Evolutionary conservation across 192 early-diverging fungal species (phyloP), one percentile per base, ranked within the genome.

Genomic region (Nowakowskiella sp.): DNA sequence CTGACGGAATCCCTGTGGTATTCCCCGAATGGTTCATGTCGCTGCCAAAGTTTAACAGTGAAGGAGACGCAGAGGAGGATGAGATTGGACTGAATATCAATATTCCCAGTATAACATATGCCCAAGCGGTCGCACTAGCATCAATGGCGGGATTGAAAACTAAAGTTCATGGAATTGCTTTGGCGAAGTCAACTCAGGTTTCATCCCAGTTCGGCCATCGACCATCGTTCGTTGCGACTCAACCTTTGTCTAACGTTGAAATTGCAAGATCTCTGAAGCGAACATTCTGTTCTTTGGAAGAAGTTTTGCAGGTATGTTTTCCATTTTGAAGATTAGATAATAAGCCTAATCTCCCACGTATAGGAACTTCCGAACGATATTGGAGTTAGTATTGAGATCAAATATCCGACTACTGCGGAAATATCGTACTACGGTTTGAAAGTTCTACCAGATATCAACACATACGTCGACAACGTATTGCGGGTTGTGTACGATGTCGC

Each of bases 381-480:
- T 27, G 94, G 94, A 19, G 60, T 96, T 9, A 84, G 85, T 65
- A 69, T 99, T 32, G 87, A 92, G 44, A 67, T 99, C 9, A 83
- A 90, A 59, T 94, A 96, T 62, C 91, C 87, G 47, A 87, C 91
- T 4, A 60, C 70, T 2, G 62, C 71, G 19, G 84, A 88, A 64
- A 60, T 67, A 22, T 58, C 67, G 3, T 30, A 62, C 4, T 68
- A 72, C 51, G 36, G 75, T 27, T 64, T 87, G 47, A 57, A 73
- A 13, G 74, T 82, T 43, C 66, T 77, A 7, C 73, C 79, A 2
- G 84, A 89, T 34, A 72, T 91, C 9, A 96, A 96, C 61, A 67
- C 65, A 39, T 87, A 85, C 61, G 85, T 99, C 10, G 94, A 99
- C 70, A 70, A 81, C 2, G 82, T 97, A 29, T 80, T 97, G 10